Evolutionary conservation across 2,329 filamentous ascomycete species (phyloP).

Genomic region (Cladosporium cucumerinum): DNA sequence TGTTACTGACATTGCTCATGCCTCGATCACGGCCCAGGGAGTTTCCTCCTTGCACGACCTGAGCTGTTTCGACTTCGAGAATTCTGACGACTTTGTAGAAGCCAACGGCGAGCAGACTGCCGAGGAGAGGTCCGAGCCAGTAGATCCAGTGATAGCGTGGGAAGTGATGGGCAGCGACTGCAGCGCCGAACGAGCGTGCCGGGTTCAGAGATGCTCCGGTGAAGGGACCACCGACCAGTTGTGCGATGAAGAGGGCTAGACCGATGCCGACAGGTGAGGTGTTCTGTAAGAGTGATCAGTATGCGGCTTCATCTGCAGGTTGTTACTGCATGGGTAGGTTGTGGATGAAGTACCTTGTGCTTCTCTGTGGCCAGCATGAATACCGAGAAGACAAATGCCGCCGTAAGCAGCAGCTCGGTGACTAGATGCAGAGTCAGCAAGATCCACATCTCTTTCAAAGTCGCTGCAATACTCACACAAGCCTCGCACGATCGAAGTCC

Average conservation of each 20-base stretch:
- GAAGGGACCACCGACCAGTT: constrained; percentile 33
- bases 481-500: constrained; percentile 54
- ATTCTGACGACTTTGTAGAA: constrained; percentile 17
- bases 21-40: constrained; percentile 1
- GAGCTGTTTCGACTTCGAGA: constrained; percentile 11
- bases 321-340: background rate
- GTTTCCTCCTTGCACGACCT: constrained; percentile 14
- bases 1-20: background rate
- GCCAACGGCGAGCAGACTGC: constrained; percentile 18
- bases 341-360: constrained; percentile 32
- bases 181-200: constrained; percentile 32
- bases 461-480: constrained; percentile 33
- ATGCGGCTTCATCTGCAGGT: background rate
- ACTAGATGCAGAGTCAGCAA: constrained; percentile 37
- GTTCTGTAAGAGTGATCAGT: constrained; percentile 47
- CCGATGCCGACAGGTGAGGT: constrained; percentile 39
- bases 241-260: constrained; percentile 40
- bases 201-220: constrained; percentile 36
- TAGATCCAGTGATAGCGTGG: constrained; percentile 23
- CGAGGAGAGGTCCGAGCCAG: constrained; percentile 21
- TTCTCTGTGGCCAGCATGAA: constrained; percentile 38
- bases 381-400: constrained; percentile 32
- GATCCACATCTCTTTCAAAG: background rate
- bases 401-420: constrained; percentile 43
- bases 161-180: constrained; percentile 19